Conservation (phyloP, 1,139 yeast genomes). For the Protomyces lactucae-debilis region DNA sequence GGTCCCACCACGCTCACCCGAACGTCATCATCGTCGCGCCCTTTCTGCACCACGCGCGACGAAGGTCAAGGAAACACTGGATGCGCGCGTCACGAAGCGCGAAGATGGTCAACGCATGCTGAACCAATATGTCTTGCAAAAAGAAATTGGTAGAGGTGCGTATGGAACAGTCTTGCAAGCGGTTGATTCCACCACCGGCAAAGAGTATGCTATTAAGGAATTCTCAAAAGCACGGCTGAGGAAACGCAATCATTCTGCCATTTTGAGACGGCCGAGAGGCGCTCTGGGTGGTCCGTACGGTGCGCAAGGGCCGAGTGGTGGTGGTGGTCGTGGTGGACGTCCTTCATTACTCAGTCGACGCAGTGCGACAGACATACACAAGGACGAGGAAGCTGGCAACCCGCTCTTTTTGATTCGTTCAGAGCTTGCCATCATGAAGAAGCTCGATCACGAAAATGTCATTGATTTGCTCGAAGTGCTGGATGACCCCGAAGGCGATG, state of each 20-base stretch:
- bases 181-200: slow-evolving; percentile 49
- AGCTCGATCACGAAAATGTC: slow-evolving; percentile 72
- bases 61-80: slow-evolving; percentile 38
- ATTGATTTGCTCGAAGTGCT: slow-evolving; percentile 83
- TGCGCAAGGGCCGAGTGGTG: not conserved
- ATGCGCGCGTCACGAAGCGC: slow-evolving; percentile 38
- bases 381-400: slow-evolving; percentile 36
- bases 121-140: slow-evolving; percentile 54
- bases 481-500: slow-evolving; percentile 58
- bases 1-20: slow-evolving; percentile 29
- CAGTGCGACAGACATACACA: slow-evolving; percentile 45
- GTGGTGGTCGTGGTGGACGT: slow-evolving; percentile 28
- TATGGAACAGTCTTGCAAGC: slow-evolving; percentile 89
- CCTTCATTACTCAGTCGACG: slow-evolving; percentile 32
- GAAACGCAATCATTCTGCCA: slow-evolving; percentile 48
- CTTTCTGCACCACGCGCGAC: slow-evolving; percentile 28
- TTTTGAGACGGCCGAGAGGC: slow-evolving; percentile 36
- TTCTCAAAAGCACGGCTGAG: slow-evolving; percentile 42
- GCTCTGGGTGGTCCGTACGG: slow-evolving; percentile 10
- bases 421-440: slow-evolving; percentile 78
- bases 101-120: slow-evolving; percentile 39
- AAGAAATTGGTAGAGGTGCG: slow-evolving; percentile 77
- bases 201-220: slow-evolving; percentile 68
- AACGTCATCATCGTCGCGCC: slow-evolving; percentile 32
- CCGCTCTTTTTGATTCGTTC: slow-evolving; percentile 51